Evolutionary conservation across 768 basidiomycete genomes (phyloP), one percentile per base, ranked within the genome.

Genomic region (Leccinum boreale): DNA sequence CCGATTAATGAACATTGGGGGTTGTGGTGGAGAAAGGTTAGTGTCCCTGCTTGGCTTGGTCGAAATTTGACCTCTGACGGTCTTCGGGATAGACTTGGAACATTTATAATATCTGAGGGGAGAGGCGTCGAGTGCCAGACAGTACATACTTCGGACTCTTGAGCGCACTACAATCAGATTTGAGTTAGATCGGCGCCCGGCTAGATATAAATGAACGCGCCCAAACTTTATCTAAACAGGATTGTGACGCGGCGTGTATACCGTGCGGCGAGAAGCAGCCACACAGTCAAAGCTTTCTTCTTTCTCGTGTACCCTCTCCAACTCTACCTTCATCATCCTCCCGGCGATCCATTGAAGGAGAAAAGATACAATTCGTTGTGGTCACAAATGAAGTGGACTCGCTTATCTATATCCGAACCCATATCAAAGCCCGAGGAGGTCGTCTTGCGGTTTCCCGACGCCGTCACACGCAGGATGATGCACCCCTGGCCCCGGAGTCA

Each of bases 1-100:
- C 90, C 94, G 2, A 78, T 97, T 56, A 80, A 79, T 57, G 84
- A 94, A 0, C 84, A 93, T 65, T 83, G 81, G 81, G 93, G 94
- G 1, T 75, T 94, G 60, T 67, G 74, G 59, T 97, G 94, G 94
- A 81, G 94, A 59, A 77, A 81, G 68, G 83, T 82, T 53, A 28
- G 79, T 73, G 5, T 36, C 11, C 26, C 49, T 21, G 23, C 15
- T 9, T 7, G 9, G 36, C 36, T 39, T 44, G 19, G 11, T 44
- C 26, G 12, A 19, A 7, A 10, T 52, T 52, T 33, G 5, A 28
- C 29, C n/a, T 19, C 15, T 12, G 29, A 72, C 48, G 49, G 7
- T 17, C 9, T 17, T 19, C 28, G 19, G 39, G 36, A 36, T 21
- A 72, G 74, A 54, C 62, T 4, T 72, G 71, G 71, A 72, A 72